Base-by-base conservation (phyloP, 148 eudicot species). In the Chenopodium quinoa region DNA sequence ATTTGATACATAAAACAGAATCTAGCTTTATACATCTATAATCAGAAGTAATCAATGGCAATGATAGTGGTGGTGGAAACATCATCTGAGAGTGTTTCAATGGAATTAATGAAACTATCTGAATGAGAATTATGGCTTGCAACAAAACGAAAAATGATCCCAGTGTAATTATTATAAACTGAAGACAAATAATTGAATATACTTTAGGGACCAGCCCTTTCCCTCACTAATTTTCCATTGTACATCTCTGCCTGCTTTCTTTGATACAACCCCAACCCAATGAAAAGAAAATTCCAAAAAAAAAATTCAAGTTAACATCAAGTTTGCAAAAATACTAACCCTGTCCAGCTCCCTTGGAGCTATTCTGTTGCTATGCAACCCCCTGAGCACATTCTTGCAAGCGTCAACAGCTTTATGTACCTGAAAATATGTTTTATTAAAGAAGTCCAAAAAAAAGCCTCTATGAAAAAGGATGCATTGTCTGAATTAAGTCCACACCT, bases 351-450 rank as follows among this genome's bases (percentile, higher is more conserved):
- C 98, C 76, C 95, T 91, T 82, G 90, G 91, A 65, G 87, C 84
- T 84, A 96, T 87, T 85, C 77, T 83, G 84, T 90, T 91, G 88
- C 93, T 89, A 74, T 92, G 90, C 88, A 96, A 88, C 77, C 97
- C 97, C 82, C 99, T 89, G 29, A 96, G 93, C 76, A 96, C 99
- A 90, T 84, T 89, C 87, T 93, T 96, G 92, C 98, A 96, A 83
- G 99, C 99, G 80, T 96, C 99, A 86, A 96, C 99, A 76, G 99
- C 99, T 90, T 91, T 91, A 84, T 91, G 89, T 62, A 93, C 99
- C 99, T 96, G 88, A 27, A 87, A 40, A 75, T 56, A 73, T 25
- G 25, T 77, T 54, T 34, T 34, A 82, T 76, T 60, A 84, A 34
- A 65, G 72, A 80, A 71, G 34, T 19, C 2, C 44, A 29, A 17